A percentile compares a stretch with the other conserved stretches of the same genome.
These are phyloP conservation scores for Scheffersomyces spartinae DNA, from an alignment of 805 yeast genomes.

Conservation along the genomic window DNA sequence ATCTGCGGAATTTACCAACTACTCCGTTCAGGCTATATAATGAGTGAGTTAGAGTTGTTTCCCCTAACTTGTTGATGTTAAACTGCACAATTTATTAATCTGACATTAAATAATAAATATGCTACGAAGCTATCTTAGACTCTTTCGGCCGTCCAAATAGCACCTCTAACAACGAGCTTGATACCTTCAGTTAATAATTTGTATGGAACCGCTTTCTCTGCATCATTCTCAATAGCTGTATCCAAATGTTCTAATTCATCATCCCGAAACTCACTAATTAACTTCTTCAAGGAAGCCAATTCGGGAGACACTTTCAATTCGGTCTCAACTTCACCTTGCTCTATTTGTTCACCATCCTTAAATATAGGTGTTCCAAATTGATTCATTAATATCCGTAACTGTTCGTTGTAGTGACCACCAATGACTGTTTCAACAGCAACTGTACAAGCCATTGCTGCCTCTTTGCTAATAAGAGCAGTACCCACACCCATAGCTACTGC, in stretches of 20 bases:
- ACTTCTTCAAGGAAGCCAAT: constrained; percentile 41
- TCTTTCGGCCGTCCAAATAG: constrained; percentile 86
- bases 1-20: no score
- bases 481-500: constrained; percentile 79
- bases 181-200: constrained; percentile 80
- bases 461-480: constrained; percentile 80
- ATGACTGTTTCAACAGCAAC: constrained; percentile 98
- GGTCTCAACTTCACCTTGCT: constrained; percentile 16
- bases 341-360: constrained; percentile 18
- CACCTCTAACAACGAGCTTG: constrained; percentile 72
- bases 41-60: no score
- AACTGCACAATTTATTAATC: no score
- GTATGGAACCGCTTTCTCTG: constrained; percentile 89
- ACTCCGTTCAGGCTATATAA: no score
- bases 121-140: no score
- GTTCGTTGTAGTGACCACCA: constrained; percentile 91
- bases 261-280: constrained; percentile 73
- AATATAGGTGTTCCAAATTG: constrained; percentile 41
- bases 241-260: constrained; percentile 93
- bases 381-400: constrained; percentile 63
- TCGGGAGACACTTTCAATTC: constrained; percentile 36
- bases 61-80: no score
- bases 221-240: constrained; percentile 86
- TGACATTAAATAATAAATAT: no score
- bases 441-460: constrained; percentile 99